phyloP scores from a whole-genome alignment of 768 basidiomycete genomes.

The Crassisporium funariophilum region DNA sequence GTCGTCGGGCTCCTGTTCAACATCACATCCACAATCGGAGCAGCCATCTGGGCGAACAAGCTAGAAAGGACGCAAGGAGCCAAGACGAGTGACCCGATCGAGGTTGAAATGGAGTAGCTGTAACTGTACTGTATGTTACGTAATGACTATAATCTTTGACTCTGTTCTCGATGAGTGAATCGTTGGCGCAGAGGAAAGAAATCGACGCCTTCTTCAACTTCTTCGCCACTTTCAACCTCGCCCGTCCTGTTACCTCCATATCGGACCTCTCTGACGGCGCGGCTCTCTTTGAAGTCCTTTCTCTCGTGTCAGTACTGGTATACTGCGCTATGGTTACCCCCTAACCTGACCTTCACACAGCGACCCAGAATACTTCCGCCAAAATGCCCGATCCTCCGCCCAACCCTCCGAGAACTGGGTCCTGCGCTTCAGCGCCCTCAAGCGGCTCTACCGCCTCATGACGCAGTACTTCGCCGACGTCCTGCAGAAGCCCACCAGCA shows the following conservation, averaged over 20 bases:
- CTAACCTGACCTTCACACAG: constrained; percentile 39
- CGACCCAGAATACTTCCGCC: constrained; percentile 79
- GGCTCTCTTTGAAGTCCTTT: constrained; percentile 74
- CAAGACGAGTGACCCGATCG: constrained; percentile 16
- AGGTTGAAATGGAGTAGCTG: constrained; percentile 19
- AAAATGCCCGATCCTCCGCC: constrained; percentile 54
- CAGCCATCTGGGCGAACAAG: constrained; percentile 71
- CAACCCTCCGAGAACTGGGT: constrained; percentile 89
- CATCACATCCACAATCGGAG: constrained; percentile 67
- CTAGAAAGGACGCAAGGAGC: constrained; percentile 46
- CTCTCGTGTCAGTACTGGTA: constrained; percentile 55
- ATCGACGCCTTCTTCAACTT: constrained; percentile 82
- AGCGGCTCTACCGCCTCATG: constrained; percentile 84
- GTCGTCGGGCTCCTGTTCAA: constrained; percentile 59
- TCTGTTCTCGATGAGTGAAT: constrained; percentile 34
- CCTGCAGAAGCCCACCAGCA: constrained; percentile 74
- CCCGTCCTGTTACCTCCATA: constrained; percentile 60
- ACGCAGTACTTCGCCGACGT: constrained; percentile 87
- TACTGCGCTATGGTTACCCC: neutral
- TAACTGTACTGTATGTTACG: constrained; percentile 1
- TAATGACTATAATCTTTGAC: constrained; percentile 4
- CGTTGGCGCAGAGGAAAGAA: constrained; percentile 51
- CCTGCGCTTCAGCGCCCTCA: constrained; percentile 78
- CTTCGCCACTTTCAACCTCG: constrained; percentile 72
- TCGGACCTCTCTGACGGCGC: constrained; percentile 81